phyloP scores from a whole-genome alignment of 83 land plant species.

The Isoetes engelmannii region DNA sequence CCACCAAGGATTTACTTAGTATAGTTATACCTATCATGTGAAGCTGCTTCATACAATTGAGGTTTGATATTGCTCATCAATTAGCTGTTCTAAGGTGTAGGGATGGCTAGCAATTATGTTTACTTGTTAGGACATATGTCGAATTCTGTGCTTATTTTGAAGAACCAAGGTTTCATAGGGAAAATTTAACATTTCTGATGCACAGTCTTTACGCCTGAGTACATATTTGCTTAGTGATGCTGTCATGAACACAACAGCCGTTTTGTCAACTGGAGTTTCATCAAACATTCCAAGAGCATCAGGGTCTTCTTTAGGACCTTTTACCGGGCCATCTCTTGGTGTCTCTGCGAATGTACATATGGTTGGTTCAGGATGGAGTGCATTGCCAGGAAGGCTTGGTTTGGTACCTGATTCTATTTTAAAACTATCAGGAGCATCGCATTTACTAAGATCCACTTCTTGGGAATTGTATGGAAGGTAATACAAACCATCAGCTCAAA shows the following conservation, averaged over 20 bases:
- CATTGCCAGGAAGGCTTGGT: slow-evolving; percentile 46
- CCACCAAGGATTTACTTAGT: too few relatives aligned
- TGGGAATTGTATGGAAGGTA: slow-evolving; percentile 94
- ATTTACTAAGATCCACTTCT: slow-evolving; percentile 64
- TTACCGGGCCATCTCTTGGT: not conserved
- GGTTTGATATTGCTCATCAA: too few relatives aligned
- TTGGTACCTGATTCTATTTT: slow-evolving; percentile 55
- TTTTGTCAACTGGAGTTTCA: slow-evolving; percentile 12
- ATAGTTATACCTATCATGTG: too few relatives aligned
- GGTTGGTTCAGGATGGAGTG: slow-evolving; percentile 20
- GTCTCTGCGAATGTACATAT: not conserved
- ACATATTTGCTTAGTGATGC: slow-evolving; percentile 48
- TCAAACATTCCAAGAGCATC: slow-evolving; percentile 33
- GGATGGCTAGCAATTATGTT: too few relatives aligned
- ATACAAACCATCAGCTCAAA: not conserved
- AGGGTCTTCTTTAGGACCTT: slow-evolving; percentile 29
- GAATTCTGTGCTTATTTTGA: too few relatives aligned
- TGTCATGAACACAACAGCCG: slow-evolving; percentile 35
- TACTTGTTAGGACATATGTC: too few relatives aligned
- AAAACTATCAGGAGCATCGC: slow-evolving; percentile 69
- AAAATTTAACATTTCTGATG: not conserved
- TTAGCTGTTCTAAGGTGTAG: too few relatives aligned
- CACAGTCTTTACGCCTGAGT: slow-evolving; percentile 53
- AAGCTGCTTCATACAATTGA: too few relatives aligned
- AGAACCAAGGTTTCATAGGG: too few relatives aligned